Conservation (phyloP, 257 asterid species). For the Solanum sejunctum region DNA sequence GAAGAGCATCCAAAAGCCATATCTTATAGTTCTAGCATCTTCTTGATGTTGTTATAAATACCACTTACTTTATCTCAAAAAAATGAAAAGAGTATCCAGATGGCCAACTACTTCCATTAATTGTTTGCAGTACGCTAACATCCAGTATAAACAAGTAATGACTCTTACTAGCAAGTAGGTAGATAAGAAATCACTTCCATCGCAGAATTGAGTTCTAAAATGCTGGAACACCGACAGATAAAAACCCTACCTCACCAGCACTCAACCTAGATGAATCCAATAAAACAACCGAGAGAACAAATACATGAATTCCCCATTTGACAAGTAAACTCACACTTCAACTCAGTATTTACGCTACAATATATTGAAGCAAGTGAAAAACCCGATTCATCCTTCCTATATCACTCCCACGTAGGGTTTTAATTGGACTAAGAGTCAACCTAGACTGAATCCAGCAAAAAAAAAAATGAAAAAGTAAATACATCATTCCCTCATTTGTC, state of each 20-base stretch:
- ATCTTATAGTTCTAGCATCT: background rate
- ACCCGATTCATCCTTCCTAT: background rate
- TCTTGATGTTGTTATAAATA: background rate
- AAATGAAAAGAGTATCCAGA: background rate
- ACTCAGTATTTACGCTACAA: background rate
- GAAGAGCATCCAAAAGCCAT: background rate
- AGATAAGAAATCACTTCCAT: background rate
- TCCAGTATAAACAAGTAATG: background rate
- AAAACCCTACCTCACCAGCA: background rate
- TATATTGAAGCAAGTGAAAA: background rate
- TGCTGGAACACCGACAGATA: background rate
- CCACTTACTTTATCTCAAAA: background rate
- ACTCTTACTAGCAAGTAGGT: background rate
- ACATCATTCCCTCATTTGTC: background rate
- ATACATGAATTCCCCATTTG: background rate
- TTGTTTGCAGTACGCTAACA: background rate
- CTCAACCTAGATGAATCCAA: background rate
- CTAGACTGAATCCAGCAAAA: background rate
- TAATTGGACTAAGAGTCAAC: conserved; percentile 20
- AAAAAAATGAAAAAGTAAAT: background rate
- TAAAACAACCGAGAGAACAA: background rate
- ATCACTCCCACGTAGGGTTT: background rate
- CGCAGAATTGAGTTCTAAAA: background rate
- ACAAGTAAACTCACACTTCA: background rate
- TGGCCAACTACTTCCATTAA: background rate